phyloP scores from a whole-genome alignment of 805 yeast species.

The Yamadazyma paraphyllophila region DNA sequence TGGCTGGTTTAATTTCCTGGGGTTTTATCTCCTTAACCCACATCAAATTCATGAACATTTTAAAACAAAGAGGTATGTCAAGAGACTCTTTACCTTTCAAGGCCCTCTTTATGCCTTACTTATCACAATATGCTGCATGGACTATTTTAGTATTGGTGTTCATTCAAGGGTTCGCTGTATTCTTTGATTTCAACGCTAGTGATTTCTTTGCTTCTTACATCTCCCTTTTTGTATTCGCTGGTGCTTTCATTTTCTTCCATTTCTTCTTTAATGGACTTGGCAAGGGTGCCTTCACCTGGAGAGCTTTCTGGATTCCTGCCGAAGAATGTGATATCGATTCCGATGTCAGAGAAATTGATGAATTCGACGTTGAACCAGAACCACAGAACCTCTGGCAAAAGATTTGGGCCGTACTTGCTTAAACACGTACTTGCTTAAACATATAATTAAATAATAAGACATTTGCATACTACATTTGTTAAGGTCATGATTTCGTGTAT shows the following conservation, averaged over 20 bases:
- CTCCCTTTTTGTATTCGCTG: conserved; percentile 60
- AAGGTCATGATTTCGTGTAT: conserved; percentile 8
- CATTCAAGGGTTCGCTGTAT: conserved; percentile 70
- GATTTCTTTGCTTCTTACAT: conserved; percentile 70
- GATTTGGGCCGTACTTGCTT: conserved; percentile 45
- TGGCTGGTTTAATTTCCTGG: conserved; percentile 76
- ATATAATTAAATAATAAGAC: background rate
- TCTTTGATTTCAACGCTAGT: conserved; percentile 53
- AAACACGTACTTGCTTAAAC: conserved; percentile 13
- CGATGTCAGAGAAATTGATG: conserved; percentile 64
- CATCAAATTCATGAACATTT: conserved; percentile 65
- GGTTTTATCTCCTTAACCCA: conserved; percentile 62
- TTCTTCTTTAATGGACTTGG: conserved; percentile 44
- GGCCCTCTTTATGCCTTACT: conserved; percentile 66
- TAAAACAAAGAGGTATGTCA: conserved; percentile 60
- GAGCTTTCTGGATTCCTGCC: conserved; percentile 43
- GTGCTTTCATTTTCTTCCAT: conserved; percentile 56
- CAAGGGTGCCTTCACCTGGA: conserved; percentile 27
- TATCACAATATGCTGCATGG: conserved; percentile 61
- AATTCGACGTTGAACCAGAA: conserved; percentile 54
- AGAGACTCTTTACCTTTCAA: conserved; percentile 73
- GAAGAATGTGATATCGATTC: conserved; percentile 70
- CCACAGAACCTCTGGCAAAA: conserved; percentile 55
- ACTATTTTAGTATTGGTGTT: conserved; percentile 56
- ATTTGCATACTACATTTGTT: background rate